Base-by-base conservation (phyloP, 441 rosid species). In the Arabidopsis lyrata region DNA sequence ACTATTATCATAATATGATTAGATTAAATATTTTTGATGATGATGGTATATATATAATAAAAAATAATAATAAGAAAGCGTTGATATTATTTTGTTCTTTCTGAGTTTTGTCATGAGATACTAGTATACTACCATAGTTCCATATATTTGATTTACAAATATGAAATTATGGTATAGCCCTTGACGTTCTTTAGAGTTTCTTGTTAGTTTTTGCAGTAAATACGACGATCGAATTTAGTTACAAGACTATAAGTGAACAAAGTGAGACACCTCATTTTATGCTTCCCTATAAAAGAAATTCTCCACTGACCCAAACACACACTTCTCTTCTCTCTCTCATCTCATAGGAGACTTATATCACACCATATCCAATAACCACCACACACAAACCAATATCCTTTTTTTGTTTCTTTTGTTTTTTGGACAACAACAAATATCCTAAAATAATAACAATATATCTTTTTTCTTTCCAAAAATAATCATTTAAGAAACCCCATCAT, bases 271-370 rank as follows among this genome's bases (percentile, higher is more conserved):
- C 79, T 70, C 80, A 71, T 59, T 71, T 77, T 58, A 77, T 78
- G 78, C 75, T 78, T 73, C 75, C 70, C 75, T 63, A 78, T 48
- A 73, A 78, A 78, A 73, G 78, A 69, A 73, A 54, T 73, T 73
- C 65, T 10, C 81, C 78, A 73, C 75, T 60, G 78, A 65, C 58
- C 77, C 66, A 54, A 68, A 73, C 74, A 78, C 5, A 63, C 42
- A 66, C 74, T 55, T 77, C 69, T n/a, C 68, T 48, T 66, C 71
- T 58, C 41, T 66, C 79, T 58, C 72, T 74, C 29, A 13, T 63
- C 56, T 44, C 73, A 60, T 78, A 73, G 70, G 74, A 53, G 73
- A 45, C 69, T 66, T 61, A 29, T 73, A 31, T 16, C 20, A 36
- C 78, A 63, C 78, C 67, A 56, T 31, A 79, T 63, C 72, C 72